Evolutionary conservation across 2,329 filamentous ascomycete genomes (phyloP).

Genomic region (Pseudogymnoascus sp.): DNA sequence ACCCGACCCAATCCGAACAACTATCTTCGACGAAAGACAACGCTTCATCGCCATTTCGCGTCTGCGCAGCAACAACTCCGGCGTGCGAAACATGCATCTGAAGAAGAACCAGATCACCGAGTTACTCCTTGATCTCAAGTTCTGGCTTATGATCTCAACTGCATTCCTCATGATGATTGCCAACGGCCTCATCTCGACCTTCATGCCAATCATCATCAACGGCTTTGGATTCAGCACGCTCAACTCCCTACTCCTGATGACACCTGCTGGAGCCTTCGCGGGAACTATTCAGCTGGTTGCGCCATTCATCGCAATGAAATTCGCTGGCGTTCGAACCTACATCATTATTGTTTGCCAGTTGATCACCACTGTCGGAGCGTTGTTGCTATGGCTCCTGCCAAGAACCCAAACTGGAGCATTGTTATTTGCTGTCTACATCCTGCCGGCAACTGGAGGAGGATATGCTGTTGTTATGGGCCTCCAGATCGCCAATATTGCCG

Average conservation of each 20-base stretch:
- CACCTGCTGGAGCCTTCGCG: not conserved
- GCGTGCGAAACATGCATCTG: constrained; percentile 15
- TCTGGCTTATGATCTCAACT: constrained; percentile 15
- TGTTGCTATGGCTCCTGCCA: constrained; percentile 4
- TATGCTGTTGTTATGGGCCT: constrained; percentile 9
- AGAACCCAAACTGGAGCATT: not conserved
- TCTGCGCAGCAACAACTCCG: constrained; percentile 17
- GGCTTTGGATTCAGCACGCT: constrained; percentile 26
- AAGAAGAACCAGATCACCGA: constrained; percentile 16
- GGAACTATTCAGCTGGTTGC: constrained; percentile 1
- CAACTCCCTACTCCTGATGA: constrained; percentile 21
- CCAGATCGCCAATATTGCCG: constrained; percentile 34
- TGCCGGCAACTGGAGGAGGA: constrained; percentile 1
- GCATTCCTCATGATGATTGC: constrained; percentile 22
- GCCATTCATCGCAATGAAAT: not conserved
- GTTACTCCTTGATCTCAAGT: constrained; percentile 14
- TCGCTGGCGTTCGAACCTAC: constrained; percentile 7
- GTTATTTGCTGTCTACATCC: not conserved
- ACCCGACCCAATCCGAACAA: constrained; percentile 32
- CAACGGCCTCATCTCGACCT: constrained; percentile 22
- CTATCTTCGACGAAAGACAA: constrained; percentile 12
- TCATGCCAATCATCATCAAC: constrained; percentile 16
- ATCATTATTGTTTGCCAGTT: constrained; percentile 1
- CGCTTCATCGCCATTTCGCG: constrained; percentile 15
- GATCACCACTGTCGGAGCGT: not conserved